Base-by-base conservation (phyloP, 768 basidiomycete species). In the Lactarius trivialis region DNA sequence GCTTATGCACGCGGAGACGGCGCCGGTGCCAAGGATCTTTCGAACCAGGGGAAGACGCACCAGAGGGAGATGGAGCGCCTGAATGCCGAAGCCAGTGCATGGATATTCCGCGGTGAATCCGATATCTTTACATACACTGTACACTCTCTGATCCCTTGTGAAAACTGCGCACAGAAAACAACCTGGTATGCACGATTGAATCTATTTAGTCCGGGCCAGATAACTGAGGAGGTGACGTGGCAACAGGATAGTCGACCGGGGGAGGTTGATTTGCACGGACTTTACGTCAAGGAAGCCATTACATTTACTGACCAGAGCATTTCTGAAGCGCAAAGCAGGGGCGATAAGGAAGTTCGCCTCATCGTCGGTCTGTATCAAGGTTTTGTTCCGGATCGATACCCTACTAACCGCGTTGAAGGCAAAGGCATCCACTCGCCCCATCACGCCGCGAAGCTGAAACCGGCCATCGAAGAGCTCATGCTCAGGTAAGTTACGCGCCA, bases 271-370 rank as follows among this genome's bases (percentile, higher is more conserved):
- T 75, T 98, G 26, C 95, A 98, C 70, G 95, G 93, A 1, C 76
- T 98, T 4, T 96, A 91, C 72, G 94, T 96, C 64, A 93, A 92
- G 70, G 96, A 98, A 74, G 92, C 94, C 24, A 84, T 96, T 53
- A 76, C 81, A 48, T 81, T 80, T 56, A 85, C 84, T 1, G 95
- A 98, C 66, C 68, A 72, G 26, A 86, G 88, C 14, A 81, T 97
- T 30, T 75, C 83, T 69, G 75, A 81, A 36, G 92, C 90, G 15
- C 86, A 85, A 59, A 73, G 71, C 33, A 74, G 79, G 34, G 89
- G 89, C 3, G 81, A 87, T 60, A 66, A 76, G 6, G 81, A 91
- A 68, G 71, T 98, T 7, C 80, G 82, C 60, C 74, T 98, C 61
- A 96, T 98, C 66, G 93, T 96, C 60, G 93, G 94, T 84, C 58